Conservation (phyloP, 768 basidiomycete genomes). For the Gymnopilus junonius region DNA sequence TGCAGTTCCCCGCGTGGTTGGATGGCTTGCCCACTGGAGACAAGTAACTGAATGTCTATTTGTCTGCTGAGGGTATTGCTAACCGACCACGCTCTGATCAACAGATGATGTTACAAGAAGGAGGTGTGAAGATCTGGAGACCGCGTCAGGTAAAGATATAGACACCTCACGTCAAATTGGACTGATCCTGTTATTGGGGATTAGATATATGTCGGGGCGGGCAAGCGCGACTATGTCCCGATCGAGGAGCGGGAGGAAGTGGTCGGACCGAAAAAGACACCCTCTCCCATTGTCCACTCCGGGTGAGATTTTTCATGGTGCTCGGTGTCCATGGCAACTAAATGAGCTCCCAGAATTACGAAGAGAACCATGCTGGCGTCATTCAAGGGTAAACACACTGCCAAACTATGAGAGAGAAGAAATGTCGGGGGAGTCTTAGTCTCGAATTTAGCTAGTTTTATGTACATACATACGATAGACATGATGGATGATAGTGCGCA, state of each 20-base stretch:
- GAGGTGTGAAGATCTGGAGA: constrained; percentile 93
- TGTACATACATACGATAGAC: background rate
- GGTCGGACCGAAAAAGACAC: constrained; percentile 59
- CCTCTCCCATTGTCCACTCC: constrained; percentile 69
- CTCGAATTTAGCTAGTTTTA: background rate
- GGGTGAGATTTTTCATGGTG: constrained; percentile 57
- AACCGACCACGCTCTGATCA: constrained; percentile 5
- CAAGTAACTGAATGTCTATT: constrained; percentile 49
- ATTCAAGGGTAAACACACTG: constrained; percentile 35
- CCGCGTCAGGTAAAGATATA: constrained; percentile 67
- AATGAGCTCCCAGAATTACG: constrained; percentile 50
- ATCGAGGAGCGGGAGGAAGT: constrained; percentile 61
- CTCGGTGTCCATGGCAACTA: constrained; percentile 44
- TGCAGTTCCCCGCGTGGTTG: constrained; percentile 89
- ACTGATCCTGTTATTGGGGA: constrained; percentile 2
- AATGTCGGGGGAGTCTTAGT: background rate
- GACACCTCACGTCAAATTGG: constrained; percentile 9
- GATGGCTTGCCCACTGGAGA: constrained; percentile 93
- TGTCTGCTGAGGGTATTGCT: constrained; percentile 1
- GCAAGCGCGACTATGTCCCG: constrained; percentile 75
- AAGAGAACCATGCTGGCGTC: constrained; percentile 69
- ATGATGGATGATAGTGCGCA: background rate
- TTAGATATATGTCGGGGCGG: constrained; percentile 79
- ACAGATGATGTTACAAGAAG: constrained; percentile 90
- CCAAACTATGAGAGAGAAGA: constrained; percentile 20